A percentile compares a stretch with the other conserved stretches of the same genome.
These are phyloP conservation scores for Raddia guianensis DNA, from an alignment of 176 grass and related monocot species.

Conservation along the genomic window DNA sequence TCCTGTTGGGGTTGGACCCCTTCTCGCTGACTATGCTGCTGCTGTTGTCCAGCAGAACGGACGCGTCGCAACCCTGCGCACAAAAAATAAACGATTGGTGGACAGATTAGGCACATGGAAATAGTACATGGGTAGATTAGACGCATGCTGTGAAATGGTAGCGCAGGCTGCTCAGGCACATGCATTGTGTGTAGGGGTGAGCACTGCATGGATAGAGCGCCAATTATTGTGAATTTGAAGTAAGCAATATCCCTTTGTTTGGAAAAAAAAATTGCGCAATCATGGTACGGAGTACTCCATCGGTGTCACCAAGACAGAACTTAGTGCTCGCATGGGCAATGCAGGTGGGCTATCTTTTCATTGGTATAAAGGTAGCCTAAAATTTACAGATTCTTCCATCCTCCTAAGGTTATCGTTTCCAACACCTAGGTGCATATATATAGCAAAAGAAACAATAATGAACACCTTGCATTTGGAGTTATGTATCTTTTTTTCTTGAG, in stretches of 20 bases:
- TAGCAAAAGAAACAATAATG: neutral
- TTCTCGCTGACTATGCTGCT: slow-evolving; percentile 79
- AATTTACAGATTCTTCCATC: slow-evolving; percentile 26
- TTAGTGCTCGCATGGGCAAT: slow-evolving; percentile 36
- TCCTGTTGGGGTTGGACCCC: slow-evolving; percentile 68
- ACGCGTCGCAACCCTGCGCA: slow-evolving; percentile 81
- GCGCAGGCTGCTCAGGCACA: slow-evolving; percentile 9
- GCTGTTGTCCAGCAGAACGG: slow-evolving; percentile 75
- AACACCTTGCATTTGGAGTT: neutral
- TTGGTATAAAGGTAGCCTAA: slow-evolving; percentile 14
- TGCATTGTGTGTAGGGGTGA: slow-evolving; percentile 11
- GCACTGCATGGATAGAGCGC: neutral
- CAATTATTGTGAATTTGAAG: slow-evolving; percentile 43
- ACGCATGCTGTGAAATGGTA: neutral
- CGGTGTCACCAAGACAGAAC: slow-evolving; percentile 32
- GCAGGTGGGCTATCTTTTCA: slow-evolving; percentile 38
- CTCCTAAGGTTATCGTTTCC: slow-evolving; percentile 9
- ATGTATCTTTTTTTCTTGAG: neutral
- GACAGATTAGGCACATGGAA: slow-evolving; percentile 20
- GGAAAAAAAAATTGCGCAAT: slow-evolving; percentile 26
- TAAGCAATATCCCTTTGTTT: neutral
- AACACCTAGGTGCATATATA: slow-evolving; percentile 6
- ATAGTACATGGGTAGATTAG: neutral
- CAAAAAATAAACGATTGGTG: slow-evolving; percentile 12
- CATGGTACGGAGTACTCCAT: slow-evolving; percentile 32